Percentiles rank a stretch among this genome's conserved stretches.
Evolutionary conservation across 1,139 yeast species (phyloP).

Genomic region (Diutina pseudorugosa): DNA sequence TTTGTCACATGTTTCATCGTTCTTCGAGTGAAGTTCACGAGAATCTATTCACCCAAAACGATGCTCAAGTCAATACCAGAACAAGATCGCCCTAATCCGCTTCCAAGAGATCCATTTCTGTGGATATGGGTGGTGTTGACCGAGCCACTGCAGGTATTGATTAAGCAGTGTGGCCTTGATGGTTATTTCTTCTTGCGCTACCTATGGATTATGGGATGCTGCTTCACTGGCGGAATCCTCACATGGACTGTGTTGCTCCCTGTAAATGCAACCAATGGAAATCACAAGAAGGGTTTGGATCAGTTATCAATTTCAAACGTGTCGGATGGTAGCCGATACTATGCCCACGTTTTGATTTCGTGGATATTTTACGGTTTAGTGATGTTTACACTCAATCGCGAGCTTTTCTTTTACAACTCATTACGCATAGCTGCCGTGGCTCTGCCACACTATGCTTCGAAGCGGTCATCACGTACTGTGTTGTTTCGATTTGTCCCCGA

Average conservation of each 20-base stretch:
- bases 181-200: slow-evolving; percentile 61
- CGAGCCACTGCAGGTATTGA: slow-evolving; percentile 51
- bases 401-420: slow-evolving; percentile 66
- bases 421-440: slow-evolving; percentile 73
- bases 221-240: slow-evolving; percentile 27
- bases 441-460: slow-evolving; percentile 65
- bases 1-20: slow-evolving; percentile 43
- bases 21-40: slow-evolving; percentile 39
- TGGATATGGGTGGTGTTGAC: slow-evolving; percentile 48
- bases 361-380: slow-evolving; percentile 69
- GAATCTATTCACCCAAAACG: slow-evolving; percentile 62
- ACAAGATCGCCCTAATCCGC: slow-evolving; percentile 48
- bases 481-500: slow-evolving; percentile 74
- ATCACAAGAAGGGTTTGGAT: slow-evolving; percentile 53
- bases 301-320: slow-evolving; percentile 69
- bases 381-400: slow-evolving; percentile 66
- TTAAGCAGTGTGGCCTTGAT: slow-evolving; percentile 67
- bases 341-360: slow-evolving; percentile 75
- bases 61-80: slow-evolving; percentile 45
- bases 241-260: slow-evolving; percentile 52
- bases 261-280: slow-evolving; percentile 52
- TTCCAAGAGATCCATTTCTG: slow-evolving; percentile 49
- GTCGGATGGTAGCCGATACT: slow-evolving; percentile 45
- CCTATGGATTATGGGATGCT: slow-evolving; percentile 30
- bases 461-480: slow-evolving; percentile 67